phyloP scores from a whole-genome alignment of 208 protist species.

The Leishmania martiniquensis region DNA sequence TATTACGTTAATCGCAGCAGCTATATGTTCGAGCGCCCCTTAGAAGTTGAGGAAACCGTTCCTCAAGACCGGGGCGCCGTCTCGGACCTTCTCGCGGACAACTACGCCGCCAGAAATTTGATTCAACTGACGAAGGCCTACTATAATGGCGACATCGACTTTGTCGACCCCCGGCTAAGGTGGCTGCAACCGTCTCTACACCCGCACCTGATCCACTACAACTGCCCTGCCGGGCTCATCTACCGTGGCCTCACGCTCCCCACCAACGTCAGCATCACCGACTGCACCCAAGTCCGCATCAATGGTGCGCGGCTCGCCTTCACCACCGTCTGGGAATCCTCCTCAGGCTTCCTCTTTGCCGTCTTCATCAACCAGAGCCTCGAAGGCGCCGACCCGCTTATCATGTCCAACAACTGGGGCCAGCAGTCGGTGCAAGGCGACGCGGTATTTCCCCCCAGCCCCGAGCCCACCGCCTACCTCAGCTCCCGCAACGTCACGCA shows the following conservation, averaged over 20 bases:
- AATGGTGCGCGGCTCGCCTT: constrained; percentile 1
- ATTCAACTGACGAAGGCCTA: constrained; percentile 5
- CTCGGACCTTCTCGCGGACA: neutral
- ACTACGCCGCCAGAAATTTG: neutral
- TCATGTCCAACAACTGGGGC: constrained; percentile 29
- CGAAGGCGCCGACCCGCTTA: constrained; percentile 1
- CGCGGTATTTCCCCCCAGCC: neutral
- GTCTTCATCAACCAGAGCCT: constrained; percentile 15
- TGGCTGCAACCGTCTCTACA: neutral
- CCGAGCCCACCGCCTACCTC: constrained; percentile 10
- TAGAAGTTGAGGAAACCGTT: neutral
- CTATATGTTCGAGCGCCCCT: neutral
- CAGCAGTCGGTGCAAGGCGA: constrained; percentile 10
- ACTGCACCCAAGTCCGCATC: constrained; percentile 16
- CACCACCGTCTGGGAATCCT: neutral
- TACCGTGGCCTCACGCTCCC: constrained; percentile 13
- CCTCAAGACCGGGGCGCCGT: constrained; percentile 6
- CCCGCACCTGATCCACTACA: constrained; percentile 23
- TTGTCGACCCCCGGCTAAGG: constrained; percentile 8
- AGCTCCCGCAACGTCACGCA: constrained; percentile 25
- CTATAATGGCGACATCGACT: constrained; percentile 13
- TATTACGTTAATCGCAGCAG: constrained; percentile 10
- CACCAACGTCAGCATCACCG: constrained; percentile 1
- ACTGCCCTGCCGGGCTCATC: constrained; percentile 2
- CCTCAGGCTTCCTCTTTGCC: neutral